Base-by-base conservation (phyloP, 495 filamentous ascomycete species). In the Aspergillus nanangensis region DNA sequence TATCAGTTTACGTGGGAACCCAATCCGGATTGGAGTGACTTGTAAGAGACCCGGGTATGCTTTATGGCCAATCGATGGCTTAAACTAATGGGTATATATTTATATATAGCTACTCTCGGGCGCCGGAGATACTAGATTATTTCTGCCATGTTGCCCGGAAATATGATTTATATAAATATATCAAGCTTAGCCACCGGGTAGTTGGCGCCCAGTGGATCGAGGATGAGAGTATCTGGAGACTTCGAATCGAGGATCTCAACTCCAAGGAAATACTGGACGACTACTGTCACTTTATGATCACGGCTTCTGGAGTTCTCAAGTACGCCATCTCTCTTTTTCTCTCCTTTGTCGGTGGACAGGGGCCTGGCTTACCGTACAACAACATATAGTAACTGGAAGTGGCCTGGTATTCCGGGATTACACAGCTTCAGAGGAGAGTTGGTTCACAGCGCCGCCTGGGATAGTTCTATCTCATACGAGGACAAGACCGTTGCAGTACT, bases 61-160 rank as follows among this genome's bases (percentile, higher is more conserved):
- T 80, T 75, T 74, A 51, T 62, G n/a, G 13, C 78, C 22, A 52
- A 48, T 13, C 15, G 75, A 39, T 84, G 79, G 80, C 63, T 71
- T 4, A 67, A 71, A 38, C 76, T 78, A 17, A 29, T 54, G 9
- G 61, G 77, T 36, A 60, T 75, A 37, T 56, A n/a, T n/a, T n/a
- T 29, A 11, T 82, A 77, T 57, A 61, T 77, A 5, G 53, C 58
- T 3, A 67, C 78, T 3, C 55, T 54, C 9, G 14, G 5, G 33
- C 33, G 5, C 1, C 33, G 14, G 80, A 85, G 53, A 85, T 86
- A 27, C 65, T 66, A 33, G 47, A 60, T n/a, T 86, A 86, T 46
- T 73, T 81, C 41, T 59, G 66, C 14, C 44, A 34, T 1, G 61
- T 74, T 11, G 60, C 47, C 1, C 38, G 56, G 5, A 72, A 73